A percentile compares a stretch with the other conserved stretches of the same genome.
Conservation (phyloP, 2,329 filamentous ascomycete species). For the Dendrostoma leiphaemia region DNA sequence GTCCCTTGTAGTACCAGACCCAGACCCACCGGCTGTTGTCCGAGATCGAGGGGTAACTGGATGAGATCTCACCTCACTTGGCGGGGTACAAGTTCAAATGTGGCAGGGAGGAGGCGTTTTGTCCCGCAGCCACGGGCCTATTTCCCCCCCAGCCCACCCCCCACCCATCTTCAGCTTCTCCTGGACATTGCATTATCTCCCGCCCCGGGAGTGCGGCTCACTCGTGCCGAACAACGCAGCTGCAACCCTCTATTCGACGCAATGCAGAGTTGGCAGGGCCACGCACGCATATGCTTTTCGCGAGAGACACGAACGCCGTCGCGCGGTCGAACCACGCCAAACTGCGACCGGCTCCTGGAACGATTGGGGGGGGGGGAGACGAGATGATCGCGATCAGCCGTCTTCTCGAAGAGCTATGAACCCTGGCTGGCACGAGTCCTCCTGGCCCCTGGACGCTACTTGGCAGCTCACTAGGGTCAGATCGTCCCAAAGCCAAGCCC, state of each 20-base stretch:
- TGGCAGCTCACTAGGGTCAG: constrained; percentile 15
- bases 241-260: not conserved
- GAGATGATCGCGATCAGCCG: constrained; percentile 13
- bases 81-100: no score
- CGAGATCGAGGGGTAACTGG: not conserved
- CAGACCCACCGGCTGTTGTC: not conserved
- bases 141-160: no score
- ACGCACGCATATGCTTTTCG: not conserved
- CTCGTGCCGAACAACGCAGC: not conserved
- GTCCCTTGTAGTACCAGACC: not conserved
- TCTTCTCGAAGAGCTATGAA: not conserved
- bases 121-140: no score
- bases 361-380: no score
- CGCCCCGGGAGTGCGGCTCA: not conserved
- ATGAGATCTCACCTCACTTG: constrained; percentile 1
- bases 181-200: constrained; percentile 6
- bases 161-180: no score
- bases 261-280: constrained; percentile 1
- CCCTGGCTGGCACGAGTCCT: constrained; percentile 10
- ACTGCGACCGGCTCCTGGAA: not conserved
- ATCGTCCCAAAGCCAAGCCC: constrained; percentile 3
- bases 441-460: constrained; percentile 6
- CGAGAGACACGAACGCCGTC: not conserved
- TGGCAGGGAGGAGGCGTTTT: no score
- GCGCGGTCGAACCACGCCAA: not conserved